Conservation (phyloP, 2,329 filamentous ascomycete genomes). For the Claviceps purpurea region DNA sequence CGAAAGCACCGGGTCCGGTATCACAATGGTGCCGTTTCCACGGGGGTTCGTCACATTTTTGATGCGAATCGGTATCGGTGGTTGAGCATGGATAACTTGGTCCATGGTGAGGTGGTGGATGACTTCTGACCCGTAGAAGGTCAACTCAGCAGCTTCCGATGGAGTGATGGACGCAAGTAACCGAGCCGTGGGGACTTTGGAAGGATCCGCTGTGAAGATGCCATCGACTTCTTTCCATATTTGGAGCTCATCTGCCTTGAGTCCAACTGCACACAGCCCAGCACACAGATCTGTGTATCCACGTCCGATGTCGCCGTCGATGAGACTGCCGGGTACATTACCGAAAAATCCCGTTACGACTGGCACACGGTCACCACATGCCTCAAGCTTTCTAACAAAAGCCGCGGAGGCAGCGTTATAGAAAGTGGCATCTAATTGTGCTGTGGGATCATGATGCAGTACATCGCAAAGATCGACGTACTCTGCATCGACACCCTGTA, state of each 20-base stretch:
- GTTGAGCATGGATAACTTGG: slow-evolving; percentile 71
- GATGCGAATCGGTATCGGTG: slow-evolving; percentile 73
- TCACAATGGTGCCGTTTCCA: slow-evolving; percentile 66
- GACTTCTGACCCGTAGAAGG: slow-evolving; percentile 88
- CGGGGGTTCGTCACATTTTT: slow-evolving; percentile 85
- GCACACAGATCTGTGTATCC: slow-evolving; percentile 96
- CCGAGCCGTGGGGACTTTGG: slow-evolving; percentile 85
- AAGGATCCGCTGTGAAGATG: slow-evolving; percentile 73
- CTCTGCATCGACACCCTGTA: slow-evolving; percentile 63
- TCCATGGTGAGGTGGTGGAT: slow-evolving; percentile 99
- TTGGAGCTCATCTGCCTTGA: slow-evolving; percentile 80
- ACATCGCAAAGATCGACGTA: slow-evolving; percentile 83
- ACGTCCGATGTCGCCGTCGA: slow-evolving; percentile 78
- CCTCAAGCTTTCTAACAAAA: slow-evolving; percentile 49
- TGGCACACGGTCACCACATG: slow-evolving; percentile 55
- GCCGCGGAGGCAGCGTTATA: slow-evolving; percentile 51
- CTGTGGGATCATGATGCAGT: slow-evolving; percentile 51
- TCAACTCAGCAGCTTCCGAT: slow-evolving; percentile 88
- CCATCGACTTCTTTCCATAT: slow-evolving; percentile 99
- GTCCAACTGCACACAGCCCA: slow-evolving; percentile 76
- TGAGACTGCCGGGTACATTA: slow-evolving; percentile 75
- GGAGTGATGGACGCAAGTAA: slow-evolving; percentile 84
- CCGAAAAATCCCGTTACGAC: slow-evolving; percentile 93
- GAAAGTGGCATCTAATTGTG: slow-evolving; percentile 51
- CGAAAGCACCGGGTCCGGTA: slow-evolving; percentile 53